Evolutionary conservation across 768 basidiomycete species (phyloP).

Genomic region (Cystobasidium tubakii): DNA sequence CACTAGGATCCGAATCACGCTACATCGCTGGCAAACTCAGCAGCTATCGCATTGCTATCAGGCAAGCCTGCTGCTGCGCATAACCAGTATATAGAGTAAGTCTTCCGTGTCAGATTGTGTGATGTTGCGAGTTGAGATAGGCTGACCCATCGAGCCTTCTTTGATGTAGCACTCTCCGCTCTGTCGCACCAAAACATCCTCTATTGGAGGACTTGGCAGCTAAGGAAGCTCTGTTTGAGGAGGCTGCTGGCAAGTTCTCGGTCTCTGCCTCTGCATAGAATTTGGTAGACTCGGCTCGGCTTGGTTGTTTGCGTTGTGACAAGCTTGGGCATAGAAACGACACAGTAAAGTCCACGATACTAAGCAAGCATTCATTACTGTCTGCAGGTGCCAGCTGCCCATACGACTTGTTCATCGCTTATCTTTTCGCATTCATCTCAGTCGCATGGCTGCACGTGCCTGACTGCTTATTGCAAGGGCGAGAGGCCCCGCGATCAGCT

Average conservation of each 20-base stretch:
- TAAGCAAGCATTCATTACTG: no score
- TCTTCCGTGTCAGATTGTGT: no score
- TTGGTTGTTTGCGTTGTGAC: background rate
- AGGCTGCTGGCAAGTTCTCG: slow-evolving; percentile 50
- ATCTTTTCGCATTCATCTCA: no score
- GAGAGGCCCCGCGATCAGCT: no score
- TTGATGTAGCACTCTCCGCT: slow-evolving; percentile 46
- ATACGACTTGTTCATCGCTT: no score
- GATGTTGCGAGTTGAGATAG: background rate
- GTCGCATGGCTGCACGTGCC: no score
- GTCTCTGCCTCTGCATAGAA: slow-evolving; percentile 52
- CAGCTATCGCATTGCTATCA: slow-evolving; percentile 40
- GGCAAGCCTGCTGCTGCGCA: slow-evolving; percentile 38
- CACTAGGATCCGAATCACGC: slow-evolving; percentile 43
- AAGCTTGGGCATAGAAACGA: no score
- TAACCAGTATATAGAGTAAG: slow-evolving; percentile 34
- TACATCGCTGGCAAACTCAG: slow-evolving; percentile 42
- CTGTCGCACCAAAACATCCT: slow-evolving; percentile 48
- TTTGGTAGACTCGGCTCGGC: background rate
- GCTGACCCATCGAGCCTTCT: background rate
- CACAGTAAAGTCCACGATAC: no score
- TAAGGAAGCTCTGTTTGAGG: slow-evolving; percentile 50
- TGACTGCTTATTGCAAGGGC: no score
- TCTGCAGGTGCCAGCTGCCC: no score
- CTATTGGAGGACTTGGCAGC: slow-evolving; percentile 48